Evolutionary conservation across 2,329 filamentous ascomycete species (phyloP).

Genomic region (Kalaharituber pfeilii): DNA sequence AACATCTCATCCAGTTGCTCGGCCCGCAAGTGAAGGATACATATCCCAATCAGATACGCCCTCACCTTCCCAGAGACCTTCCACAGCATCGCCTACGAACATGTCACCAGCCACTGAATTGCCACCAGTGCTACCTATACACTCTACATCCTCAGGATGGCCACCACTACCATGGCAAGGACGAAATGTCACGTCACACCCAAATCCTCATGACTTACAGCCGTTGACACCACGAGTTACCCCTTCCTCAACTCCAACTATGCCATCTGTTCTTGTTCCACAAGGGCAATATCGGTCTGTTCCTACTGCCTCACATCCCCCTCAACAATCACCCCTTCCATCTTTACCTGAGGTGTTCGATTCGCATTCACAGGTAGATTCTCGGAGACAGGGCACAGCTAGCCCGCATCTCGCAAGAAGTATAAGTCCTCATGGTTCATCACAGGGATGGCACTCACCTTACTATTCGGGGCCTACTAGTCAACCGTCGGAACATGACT

Average conservation of each 20-base stretch:
- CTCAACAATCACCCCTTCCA: slow-evolving; percentile 8
- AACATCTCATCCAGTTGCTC: slow-evolving; percentile 10
- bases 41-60: slow-evolving; percentile 21
- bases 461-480: not conserved
- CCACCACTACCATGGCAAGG: not conserved
- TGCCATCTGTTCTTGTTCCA: slow-evolving; percentile 19
- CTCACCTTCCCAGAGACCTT: slow-evolving; percentile 15
- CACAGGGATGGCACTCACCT: not conserved
- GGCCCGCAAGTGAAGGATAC: slow-evolving; percentile 15
- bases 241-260: slow-evolving; percentile 21
- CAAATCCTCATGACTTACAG: slow-evolving; percentile 15
- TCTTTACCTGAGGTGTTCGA: slow-evolving; percentile 17
- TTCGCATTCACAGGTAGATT: slow-evolving; percentile 12
- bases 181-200: slow-evolving; percentile 15
- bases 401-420: slow-evolving; percentile 16
- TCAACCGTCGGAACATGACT: not conserved
- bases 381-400: slow-evolving; percentile 11
- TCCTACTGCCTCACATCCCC: slow-evolving; percentile 16
- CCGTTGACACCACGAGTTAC: slow-evolving; percentile 20
- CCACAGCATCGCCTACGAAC: slow-evolving; percentile 15
- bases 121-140: not conserved
- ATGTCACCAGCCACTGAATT: not conserved
- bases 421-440: not conserved
- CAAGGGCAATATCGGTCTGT: slow-evolving; percentile 9
- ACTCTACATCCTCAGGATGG: not conserved